Base-by-base conservation (phyloP, 345 rosid species). In the Salix viminalis region DNA sequence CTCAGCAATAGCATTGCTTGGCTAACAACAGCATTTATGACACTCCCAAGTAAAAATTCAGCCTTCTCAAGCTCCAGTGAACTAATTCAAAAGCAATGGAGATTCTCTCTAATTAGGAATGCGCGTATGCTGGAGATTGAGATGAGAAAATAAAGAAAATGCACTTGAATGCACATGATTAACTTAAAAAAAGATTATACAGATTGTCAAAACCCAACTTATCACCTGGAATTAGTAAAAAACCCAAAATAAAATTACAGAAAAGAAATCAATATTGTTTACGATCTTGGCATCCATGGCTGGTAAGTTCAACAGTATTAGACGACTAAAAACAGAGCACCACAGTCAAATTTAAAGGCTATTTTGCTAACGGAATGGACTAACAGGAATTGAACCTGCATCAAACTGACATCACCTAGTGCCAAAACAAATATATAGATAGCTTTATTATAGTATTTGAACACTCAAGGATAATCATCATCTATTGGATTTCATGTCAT, bases 21-120 rank as follows among this genome's bases (percentile, higher is more conserved):
- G 88, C 99, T 96, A 79, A 93, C 97, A 39, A 96, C 97, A 23
- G 96, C 98, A 83, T 93, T 89, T 76, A 93, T 91, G 74, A 93
- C 93, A 80, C 90, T 86, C 75, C 96, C 99, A 10, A 96, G 88
- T 36, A 84, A 86, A 83, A 96, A 96, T 73, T 93, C 94, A 14
- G 85, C 84, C 85, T 82, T 88, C 83, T 89, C 90, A 79, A 96
- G 88, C 91, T 89, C 92, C 89, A 93, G 75, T 52, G 92, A 89
- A 76, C 99, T 96, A 73, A 41, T 50, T 42, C 71, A 77, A 77
- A 74, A 79, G 48, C 69, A 75, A 82, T 44, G 16, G 24, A 74
- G 82, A 60, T 74, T 48, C 69, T 70, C 80, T 73, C 69, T 73
- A 62, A 66, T 85, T 70, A 80, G 69, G 60, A 32, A 74, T 70